Conservation (phyloP, 108 stramenopile species). For the Stephanodiscus triporus region DNA sequence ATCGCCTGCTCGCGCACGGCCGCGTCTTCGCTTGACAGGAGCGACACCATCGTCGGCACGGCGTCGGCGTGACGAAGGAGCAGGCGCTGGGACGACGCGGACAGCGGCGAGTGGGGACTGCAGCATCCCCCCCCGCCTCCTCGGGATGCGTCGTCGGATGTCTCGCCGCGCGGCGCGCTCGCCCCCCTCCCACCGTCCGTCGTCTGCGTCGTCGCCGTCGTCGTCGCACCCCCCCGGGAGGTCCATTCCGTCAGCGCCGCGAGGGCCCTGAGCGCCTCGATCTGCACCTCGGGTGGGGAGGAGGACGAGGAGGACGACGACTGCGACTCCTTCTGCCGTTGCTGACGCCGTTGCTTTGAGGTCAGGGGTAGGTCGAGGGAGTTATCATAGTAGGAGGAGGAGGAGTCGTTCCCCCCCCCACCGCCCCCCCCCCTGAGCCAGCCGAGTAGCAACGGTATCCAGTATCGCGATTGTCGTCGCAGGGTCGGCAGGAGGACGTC, state of each 20-base stretch:
- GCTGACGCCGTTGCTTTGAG: conserved; percentile 17
- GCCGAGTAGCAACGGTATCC: conserved; percentile 38
- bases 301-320: conserved; percentile 4
- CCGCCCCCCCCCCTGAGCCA: conserved; percentile 19
- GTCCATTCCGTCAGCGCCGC: conserved; percentile 33
- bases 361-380: conserved; percentile 20
- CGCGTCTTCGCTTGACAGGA: conserved; percentile 65
- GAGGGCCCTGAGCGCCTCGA: conserved; percentile 30
- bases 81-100: conserved; percentile 72
- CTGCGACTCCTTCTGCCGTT: neutral
- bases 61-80: conserved; percentile 86
- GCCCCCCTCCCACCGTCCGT: neutral
- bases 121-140: conserved; percentile 12
- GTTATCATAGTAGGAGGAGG: conserved; percentile 14
- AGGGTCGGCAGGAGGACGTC: conserved; percentile 29
- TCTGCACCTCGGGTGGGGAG: conserved; percentile 15
- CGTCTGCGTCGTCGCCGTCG: neutral
- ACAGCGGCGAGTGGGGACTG: conserved; percentile 34
- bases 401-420: conserved; percentile 2
- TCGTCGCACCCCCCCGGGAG: conserved; percentile 5
- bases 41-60: conserved; percentile 78
- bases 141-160: neutral
- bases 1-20: conserved; percentile 82
- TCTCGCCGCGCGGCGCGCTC: neutral
- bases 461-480: conserved; percentile 41